These are phyloP conservation scores for Camellia japonica DNA, from an alignment of 148 eudicot species.

Conservation along the genomic window DNA sequence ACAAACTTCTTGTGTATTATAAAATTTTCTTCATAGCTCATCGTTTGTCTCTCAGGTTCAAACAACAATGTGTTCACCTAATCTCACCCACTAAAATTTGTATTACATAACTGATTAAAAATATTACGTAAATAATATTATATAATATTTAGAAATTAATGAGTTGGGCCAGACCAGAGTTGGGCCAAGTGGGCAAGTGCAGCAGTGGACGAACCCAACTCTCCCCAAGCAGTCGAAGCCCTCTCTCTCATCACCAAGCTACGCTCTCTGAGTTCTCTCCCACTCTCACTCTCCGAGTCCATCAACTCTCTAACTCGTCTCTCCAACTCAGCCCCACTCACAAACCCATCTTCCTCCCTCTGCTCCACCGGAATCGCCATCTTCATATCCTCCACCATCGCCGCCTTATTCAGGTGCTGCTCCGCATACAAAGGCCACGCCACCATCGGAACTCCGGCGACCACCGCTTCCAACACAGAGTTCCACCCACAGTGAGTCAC, in stretches of 20 bases:
- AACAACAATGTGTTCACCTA: too few species aligned
- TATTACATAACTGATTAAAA: too few species aligned
- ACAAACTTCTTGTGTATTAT: too few species aligned
- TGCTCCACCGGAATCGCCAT: slow-evolving; percentile 24
- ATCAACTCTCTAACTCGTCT: background rate
- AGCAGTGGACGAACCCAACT: background rate
- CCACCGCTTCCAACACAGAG: slow-evolving; percentile 30
- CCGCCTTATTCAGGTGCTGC: slow-evolving; percentile 28
- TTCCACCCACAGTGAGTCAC: slow-evolving; percentile 39
- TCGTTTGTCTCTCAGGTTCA: too few species aligned
- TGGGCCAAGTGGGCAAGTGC: background rate
- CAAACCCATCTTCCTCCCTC: background rate
- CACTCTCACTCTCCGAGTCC: background rate
- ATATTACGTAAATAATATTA: too few species aligned
- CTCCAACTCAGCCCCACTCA: background rate
- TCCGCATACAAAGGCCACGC: slow-evolving; percentile 34
- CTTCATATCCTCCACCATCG: slow-evolving; percentile 23
- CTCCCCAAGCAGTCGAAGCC: background rate
- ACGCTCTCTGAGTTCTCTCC: background rate
- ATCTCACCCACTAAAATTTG: too few species aligned
- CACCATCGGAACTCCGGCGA: slow-evolving; percentile 31
- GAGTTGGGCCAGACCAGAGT: background rate
- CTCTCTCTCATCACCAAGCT: background rate
- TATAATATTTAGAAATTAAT: too few species aligned
- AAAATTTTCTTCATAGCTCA: too few species aligned